Conservation (phyloP, 2,329 filamentous ascomycete genomes). For the Aureobasidium sp. region DNA sequence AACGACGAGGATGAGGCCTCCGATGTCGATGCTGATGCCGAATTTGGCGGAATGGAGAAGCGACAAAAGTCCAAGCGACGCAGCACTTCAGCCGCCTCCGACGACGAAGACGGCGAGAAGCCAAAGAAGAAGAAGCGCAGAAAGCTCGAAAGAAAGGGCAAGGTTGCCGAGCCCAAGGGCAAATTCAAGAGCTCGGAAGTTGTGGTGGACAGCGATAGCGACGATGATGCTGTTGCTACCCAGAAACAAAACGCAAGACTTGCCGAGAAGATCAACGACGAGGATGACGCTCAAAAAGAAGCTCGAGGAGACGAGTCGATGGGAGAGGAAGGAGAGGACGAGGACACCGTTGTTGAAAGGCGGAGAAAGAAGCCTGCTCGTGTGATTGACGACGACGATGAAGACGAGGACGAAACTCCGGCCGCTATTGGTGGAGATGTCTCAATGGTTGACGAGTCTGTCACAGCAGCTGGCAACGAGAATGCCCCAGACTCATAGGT, state of each 20-base stretch:
- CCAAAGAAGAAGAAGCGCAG: constrained; percentile 53
- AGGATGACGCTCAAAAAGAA: constrained; percentile 24
- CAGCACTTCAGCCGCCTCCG: constrained; percentile 31
- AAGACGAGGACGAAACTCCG: constrained; percentile 24
- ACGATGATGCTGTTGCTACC: constrained; percentile 33
- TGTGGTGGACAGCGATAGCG: constrained; percentile 67
- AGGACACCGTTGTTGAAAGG: constrained; percentile 14
- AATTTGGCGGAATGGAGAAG: constrained; percentile 31
- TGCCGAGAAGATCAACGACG: constrained; percentile 20
- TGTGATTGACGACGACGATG: constrained; percentile 25
- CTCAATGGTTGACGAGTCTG: constrained; percentile 14
- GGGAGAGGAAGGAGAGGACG: constrained; percentile 16
- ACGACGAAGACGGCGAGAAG: constrained; percentile 49
- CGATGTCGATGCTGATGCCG: constrained; percentile 36
- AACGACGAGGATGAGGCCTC: constrained; percentile 31
- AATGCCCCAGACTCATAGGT: constrained; percentile 8
- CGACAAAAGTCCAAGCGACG: constrained; percentile 26
- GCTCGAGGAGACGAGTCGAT: constrained; percentile 16
- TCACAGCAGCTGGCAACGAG: constrained; percentile 14
- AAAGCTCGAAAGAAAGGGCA: constrained; percentile 48
- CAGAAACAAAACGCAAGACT: constrained; percentile 20
- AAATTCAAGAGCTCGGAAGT: constrained; percentile 86
- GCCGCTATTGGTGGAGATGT: constrained; percentile 14
- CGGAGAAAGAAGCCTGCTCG: constrained; percentile 25
- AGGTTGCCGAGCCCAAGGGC: constrained; percentile 28